Evolutionary conservation across 495 filamentous ascomycete genomes (phyloP), one percentile per base, ranked within the genome.

Genomic region (Xylaria longipes): DNA sequence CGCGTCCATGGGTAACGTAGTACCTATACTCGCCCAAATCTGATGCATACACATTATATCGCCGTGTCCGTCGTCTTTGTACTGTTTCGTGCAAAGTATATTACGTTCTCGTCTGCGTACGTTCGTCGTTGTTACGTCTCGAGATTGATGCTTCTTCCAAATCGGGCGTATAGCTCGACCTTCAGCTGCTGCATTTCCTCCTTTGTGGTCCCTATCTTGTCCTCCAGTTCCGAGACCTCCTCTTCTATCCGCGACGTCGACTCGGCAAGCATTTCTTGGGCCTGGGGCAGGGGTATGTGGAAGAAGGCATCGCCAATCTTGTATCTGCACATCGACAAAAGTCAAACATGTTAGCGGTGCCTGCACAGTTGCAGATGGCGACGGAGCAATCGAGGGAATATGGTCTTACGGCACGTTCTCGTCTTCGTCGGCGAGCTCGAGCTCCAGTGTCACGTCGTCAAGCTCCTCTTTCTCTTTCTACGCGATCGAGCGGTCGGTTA

Each of bases 401-500:
- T 60, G 17, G 33, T 37, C 84, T 82, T 86, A 98, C 95, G 93
- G 95, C 14, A 99, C 88, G 71, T 91, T 87, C 35, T 97, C 94
- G 70, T 98, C 96, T 76, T 99, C 97, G 82, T 98, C 96, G 33
- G 93, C 94, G 8, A 99, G 89, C 81, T 98, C 96, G 20, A 99
- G 86, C 79, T 99, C 96, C 41, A 84, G 93, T 6, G 91, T 92
- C 58, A 98, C 87, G 79, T 99, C 96, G 74, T 97, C 94, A 6
- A 98, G 88, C 75, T 98, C 96, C 80, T 98, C 97, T 81, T 98
- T 98, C 77, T 98, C 96, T 84, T 99, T 97, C 97, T 99, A 75
- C 64, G 70, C 27, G 54, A 43, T 65, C 22, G 52, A 11, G n/a
- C n/a, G 46, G 20, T 66, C 29, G 1, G 35, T 71, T 60, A 65